Percentiles rank a stretch among this genome's conserved stretches.
Conservation (phyloP, 2,329 filamentous ascomycete species). For the Atkinsonella hypoxylon region DNA sequence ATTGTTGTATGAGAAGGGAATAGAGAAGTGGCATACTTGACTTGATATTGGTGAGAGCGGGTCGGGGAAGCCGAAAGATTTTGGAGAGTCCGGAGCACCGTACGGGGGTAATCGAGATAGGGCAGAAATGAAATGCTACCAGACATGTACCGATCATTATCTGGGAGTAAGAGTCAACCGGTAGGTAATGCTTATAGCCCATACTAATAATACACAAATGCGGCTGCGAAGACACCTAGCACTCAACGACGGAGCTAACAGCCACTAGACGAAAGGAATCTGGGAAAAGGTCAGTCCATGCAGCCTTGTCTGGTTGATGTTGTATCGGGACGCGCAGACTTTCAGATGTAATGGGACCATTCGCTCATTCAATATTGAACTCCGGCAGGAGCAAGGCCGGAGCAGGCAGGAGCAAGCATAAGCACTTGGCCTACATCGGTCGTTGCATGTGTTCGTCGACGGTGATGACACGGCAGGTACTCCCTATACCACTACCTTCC, state of each 20-base stretch:
- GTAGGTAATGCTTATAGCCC: too few relatives aligned
- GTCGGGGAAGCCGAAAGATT: background rate
- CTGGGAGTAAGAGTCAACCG: background rate
- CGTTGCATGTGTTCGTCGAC: too few relatives aligned
- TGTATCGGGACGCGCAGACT: too few relatives aligned
- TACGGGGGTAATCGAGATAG: background rate
- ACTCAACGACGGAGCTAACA: background rate
- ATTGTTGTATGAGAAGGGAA: background rate
- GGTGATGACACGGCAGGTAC: too few relatives aligned
- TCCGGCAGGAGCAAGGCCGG: too few relatives aligned
- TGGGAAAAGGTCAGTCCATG: background rate
- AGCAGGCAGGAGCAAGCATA: too few relatives aligned
- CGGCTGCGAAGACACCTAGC: too few relatives aligned
- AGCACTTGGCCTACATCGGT: too few relatives aligned
- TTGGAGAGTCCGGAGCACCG: background rate
- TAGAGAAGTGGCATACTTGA: background rate
- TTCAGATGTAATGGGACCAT: too few relatives aligned
- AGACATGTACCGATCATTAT: background rate
- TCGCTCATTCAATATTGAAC: too few relatives aligned
- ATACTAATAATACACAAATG: too few relatives aligned
- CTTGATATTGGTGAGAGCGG: background rate
- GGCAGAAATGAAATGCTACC: background rate
- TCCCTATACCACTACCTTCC: too few relatives aligned
- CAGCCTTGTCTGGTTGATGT: background rate
- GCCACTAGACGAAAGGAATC: background rate